These are phyloP conservation scores for Stereum hirsutum DNA, from an alignment of 1,284 basidiomycete species.

Conservation along the genomic window DNA sequence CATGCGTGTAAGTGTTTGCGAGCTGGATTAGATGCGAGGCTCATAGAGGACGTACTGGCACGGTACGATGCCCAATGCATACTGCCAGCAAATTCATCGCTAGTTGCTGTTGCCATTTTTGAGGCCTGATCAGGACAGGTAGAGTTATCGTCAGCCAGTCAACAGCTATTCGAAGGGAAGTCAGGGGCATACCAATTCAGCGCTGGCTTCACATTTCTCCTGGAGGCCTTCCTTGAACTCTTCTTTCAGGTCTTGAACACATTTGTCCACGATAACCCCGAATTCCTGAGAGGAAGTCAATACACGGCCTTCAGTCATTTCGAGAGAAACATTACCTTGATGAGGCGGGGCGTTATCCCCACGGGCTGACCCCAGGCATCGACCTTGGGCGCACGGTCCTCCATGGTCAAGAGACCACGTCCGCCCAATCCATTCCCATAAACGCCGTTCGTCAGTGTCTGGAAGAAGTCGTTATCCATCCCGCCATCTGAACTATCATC, in stretches of 20 bases:
- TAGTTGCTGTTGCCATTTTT: conserved; percentile 32
- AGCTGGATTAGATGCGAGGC: background rate
- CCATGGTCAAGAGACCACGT: too few species aligned
- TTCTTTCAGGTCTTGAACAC: conserved; percentile 35
- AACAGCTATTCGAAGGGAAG: background rate
- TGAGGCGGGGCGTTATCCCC: conserved; percentile 37
- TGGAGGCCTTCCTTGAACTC: conserved; percentile 46
- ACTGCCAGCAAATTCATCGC: conserved; percentile 38
- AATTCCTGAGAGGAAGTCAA: conserved; percentile 32
- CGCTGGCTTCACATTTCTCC: conserved; percentile 44
- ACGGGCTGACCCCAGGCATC: conserved; percentile 29
- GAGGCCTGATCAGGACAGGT: conserved; percentile 29
- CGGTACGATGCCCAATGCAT: conserved; percentile 54
- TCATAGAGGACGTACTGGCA: conserved; percentile 31
- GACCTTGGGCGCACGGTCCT: conserved; percentile 25
- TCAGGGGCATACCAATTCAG: conserved; percentile 29
- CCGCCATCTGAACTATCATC: too few species aligned
- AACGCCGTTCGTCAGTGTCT: too few species aligned
- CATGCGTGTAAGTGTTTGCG: background rate
- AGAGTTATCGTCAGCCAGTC: background rate
- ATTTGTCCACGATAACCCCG: conserved; percentile 28
- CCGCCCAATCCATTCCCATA: too few species aligned
- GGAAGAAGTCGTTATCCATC: background rate
- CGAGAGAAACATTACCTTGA: conserved; percentile 23
- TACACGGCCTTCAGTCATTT: background rate